Evolutionary conservation across 768 basidiomycete species (phyloP).

Genomic region (Serpula lacrymans): DNA sequence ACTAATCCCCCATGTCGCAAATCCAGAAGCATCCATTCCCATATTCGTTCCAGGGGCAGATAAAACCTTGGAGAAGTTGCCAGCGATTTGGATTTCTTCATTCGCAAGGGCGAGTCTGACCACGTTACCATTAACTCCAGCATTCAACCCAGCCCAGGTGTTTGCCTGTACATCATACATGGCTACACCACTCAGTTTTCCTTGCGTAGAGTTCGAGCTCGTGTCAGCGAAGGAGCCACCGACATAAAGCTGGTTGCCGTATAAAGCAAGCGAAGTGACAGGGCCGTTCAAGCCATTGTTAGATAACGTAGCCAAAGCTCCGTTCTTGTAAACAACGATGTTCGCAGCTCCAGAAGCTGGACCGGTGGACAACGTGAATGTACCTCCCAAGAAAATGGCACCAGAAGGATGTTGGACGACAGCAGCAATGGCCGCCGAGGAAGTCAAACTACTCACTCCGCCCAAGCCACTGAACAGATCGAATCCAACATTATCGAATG

Average conservation of each 20-base stretch:
- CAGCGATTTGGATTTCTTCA: slow-evolving; percentile 60
- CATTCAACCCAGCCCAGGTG: slow-evolving; percentile 65
- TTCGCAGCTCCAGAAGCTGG: slow-evolving; percentile 59
- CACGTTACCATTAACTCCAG: slow-evolving; percentile 79
- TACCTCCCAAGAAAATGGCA: slow-evolving; percentile 70
- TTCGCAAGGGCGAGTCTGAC: slow-evolving; percentile 49
- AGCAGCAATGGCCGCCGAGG: slow-evolving; percentile 43
- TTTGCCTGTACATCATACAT: slow-evolving; percentile 65
- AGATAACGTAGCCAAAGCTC: slow-evolving; percentile 49
- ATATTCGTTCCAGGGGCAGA: slow-evolving; percentile 33
- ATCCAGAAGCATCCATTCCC: slow-evolving; percentile 47
- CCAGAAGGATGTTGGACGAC: slow-evolving; percentile 67
- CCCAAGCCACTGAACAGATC: slow-evolving; percentile 63
- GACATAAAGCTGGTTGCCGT: slow-evolving; percentile 67
- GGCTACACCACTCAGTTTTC: slow-evolving; percentile 58
- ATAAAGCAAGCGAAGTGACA: slow-evolving; percentile 64
- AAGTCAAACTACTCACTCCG: slow-evolving; percentile 33
- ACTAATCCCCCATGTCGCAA: slow-evolving; percentile 71
- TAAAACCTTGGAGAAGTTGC: slow-evolving; percentile 64
- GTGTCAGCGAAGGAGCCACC: slow-evolving; percentile 89
- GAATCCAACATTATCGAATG: slow-evolving; percentile 59
- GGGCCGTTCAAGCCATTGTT: slow-evolving; percentile 76
- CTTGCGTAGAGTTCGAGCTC: slow-evolving; percentile 44
- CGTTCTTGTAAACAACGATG: slow-evolving; percentile 66
- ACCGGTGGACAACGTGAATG: slow-evolving; percentile 61